These are phyloP conservation scores for Colletotrichum plurivorum DNA, from an alignment of 2,329 filamentous ascomycete species.

Conservation along the genomic window DNA sequence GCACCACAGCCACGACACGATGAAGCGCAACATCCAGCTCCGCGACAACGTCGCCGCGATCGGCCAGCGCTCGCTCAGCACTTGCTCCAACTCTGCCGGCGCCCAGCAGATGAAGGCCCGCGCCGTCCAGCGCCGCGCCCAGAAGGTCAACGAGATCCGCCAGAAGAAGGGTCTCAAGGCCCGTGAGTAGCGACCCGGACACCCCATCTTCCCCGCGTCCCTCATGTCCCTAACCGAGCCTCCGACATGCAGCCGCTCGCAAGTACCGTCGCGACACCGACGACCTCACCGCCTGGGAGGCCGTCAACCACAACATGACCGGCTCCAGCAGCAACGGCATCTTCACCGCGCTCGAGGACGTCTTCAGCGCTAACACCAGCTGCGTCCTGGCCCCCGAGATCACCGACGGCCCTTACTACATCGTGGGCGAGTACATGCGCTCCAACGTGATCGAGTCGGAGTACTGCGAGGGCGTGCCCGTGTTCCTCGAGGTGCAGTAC, in stretches of 20 bases:
- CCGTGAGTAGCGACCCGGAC: not conserved
- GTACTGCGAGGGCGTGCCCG: conserved; percentile 55
- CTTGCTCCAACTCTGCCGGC: conserved; percentile 56
- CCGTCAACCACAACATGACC: conserved; percentile 52
- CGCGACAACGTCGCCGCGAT: conserved; percentile 49
- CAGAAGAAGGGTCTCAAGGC: conserved; percentile 46
- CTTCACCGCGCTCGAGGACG: conserved; percentile 50
- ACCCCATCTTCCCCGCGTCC: too few species aligned
- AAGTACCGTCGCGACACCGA: conserved; percentile 52
- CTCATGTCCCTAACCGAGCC: not conserved
- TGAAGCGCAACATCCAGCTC: conserved; percentile 52
- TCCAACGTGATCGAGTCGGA: conserved; percentile 59
- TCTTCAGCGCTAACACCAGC: conserved; percentile 34
- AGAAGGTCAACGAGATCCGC: conserved; percentile 55
- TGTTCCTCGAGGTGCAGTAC: conserved; percentile 51
- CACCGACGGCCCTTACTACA: conserved; percentile 47
- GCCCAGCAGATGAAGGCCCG: conserved; percentile 55
- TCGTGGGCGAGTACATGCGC: conserved; percentile 61
- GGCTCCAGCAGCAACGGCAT: conserved; percentile 46
- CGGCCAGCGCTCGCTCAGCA: conserved; percentile 54
- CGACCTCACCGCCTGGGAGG: conserved; percentile 51
- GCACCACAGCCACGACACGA: conserved; percentile 46
- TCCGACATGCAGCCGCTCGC: conserved; percentile 42
- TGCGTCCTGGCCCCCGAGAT: conserved; percentile 32
- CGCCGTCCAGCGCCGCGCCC: conserved; percentile 57